Conservation (phyloP, 2,329 filamentous ascomycete genomes). For the Tolypocladium ovalisporum region DNA sequence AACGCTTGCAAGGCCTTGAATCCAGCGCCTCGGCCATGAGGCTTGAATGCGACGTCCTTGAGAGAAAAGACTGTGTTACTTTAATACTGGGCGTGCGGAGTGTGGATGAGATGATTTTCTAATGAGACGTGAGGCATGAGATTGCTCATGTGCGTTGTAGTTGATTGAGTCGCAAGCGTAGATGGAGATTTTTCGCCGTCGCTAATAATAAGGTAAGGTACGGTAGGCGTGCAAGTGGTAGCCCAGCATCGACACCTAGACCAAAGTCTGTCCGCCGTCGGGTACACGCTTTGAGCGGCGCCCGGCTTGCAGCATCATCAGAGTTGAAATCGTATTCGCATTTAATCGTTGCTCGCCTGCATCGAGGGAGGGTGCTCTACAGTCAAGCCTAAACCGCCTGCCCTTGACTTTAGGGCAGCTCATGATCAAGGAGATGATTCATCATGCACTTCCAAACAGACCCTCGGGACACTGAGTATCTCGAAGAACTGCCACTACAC, state of each 20-base stretch:
- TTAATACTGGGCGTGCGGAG: not conserved
- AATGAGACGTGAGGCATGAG: not conserved
- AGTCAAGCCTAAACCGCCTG: not conserved
- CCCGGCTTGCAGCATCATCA: not conserved
- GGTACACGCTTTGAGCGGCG: not conserved
- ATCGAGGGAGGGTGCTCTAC: not conserved
- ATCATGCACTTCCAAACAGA: not conserved
- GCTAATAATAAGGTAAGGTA: not conserved
- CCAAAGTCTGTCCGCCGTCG: not conserved
- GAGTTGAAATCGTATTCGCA: not conserved
- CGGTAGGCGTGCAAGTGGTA: not conserved
- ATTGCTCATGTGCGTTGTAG: not conserved
- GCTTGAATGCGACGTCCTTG: not conserved
- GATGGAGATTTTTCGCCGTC: not conserved
- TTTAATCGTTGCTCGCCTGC: no score
- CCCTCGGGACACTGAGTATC: no score
- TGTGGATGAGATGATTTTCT: not conserved
- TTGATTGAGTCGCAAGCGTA: not conserved
- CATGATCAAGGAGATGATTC: not conserved
- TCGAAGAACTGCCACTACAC: no score
- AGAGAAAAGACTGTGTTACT: not conserved
- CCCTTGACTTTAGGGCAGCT: not conserved
- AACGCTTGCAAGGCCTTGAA: conserved; percentile 17
- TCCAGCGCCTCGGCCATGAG: not conserved
- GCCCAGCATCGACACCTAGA: not conserved